These are phyloP conservation scores for Trichoderma sp. DNA, from an alignment of 2,329 filamentous ascomycete genomes.

Conservation along the genomic window DNA sequence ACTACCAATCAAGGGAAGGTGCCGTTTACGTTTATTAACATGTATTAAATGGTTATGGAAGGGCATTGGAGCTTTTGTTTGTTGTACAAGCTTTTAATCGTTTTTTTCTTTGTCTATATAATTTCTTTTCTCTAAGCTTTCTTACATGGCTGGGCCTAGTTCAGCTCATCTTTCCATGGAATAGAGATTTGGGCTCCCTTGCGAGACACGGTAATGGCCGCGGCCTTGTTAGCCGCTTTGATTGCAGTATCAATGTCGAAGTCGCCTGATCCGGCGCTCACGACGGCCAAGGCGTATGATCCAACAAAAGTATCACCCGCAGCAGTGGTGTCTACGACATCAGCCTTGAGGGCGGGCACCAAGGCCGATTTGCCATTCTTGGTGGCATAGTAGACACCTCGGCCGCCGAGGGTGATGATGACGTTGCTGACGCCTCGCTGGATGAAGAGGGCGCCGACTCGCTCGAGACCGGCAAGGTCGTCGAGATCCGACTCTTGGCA, in stretches of 20 bases:
- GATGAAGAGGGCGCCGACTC: slow-evolving; percentile 63
- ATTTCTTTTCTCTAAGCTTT: slow-evolving; percentile 1
- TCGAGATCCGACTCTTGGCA: slow-evolving; percentile 53
- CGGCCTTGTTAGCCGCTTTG: slow-evolving; percentile 53
- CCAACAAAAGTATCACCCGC: slow-evolving; percentile 96
- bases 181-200: slow-evolving; percentile 48
- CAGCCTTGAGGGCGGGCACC: slow-evolving; percentile 66
- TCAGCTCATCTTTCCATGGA: slow-evolving; percentile 47
- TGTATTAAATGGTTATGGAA: background rate
- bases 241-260: slow-evolving; percentile 60
- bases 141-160: slow-evolving; percentile 26
- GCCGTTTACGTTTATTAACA: background rate
- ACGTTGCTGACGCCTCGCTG: slow-evolving; percentile 70
- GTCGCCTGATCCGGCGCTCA: slow-evolving; percentile 42
- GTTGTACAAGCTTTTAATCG: slow-evolving; percentile 24
- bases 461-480: slow-evolving; percentile 44
- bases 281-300: slow-evolving; percentile 75
- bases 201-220: slow-evolving; percentile 44
- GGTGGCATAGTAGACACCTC: slow-evolving; percentile 71
- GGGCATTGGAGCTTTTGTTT: background rate
- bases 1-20: background rate
- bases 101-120: slow-evolving; percentile 16
- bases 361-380: slow-evolving; percentile 45
- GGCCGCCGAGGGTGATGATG: slow-evolving; percentile 79
- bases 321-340: slow-evolving; percentile 88